Base-by-base conservation (phyloP, 2,329 filamentous ascomycete species). In the Dendryphion nanum region DNA sequence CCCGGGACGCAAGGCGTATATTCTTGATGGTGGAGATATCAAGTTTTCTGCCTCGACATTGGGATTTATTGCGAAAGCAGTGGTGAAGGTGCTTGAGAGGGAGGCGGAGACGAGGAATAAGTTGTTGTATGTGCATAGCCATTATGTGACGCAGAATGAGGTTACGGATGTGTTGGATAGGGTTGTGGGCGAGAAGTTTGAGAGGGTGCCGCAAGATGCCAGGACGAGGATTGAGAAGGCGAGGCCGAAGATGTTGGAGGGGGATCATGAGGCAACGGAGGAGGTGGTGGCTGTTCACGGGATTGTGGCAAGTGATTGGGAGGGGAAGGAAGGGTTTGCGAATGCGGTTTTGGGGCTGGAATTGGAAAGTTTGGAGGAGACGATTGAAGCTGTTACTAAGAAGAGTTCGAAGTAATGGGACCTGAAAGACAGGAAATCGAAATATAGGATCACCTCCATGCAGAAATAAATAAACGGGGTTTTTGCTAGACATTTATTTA, bases 81-180 rank as follows among this genome's bases (percentile, higher is more conserved):
- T 83, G 0, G 70, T 71, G 2, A 66, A 66, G 7, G 66, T 82
- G 12, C 50, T 84, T 18, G 67, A 72, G 8, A 52, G 45, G 33
- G 46, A 51, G 2, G 36, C 56, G 13, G 67, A 73, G 46, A 82
- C 79, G 0, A 69, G 64, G 12, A 84, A 85, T 52, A 71, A 73
- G 45, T 75, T 82, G 47, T 55, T 85, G 6, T 73, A 74, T 33
- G 67, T 84, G 12, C 74, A 79, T 10, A 79, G 76, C 4, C 76
- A 81, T 46, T 72, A 73, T 18, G 71, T 76, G 0, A 77, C 76
- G 4, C 81, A 84, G 58, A 77, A 78, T 12, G 71, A 84, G 51
- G 61, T 85, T 1, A 55, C 84, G 3, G 60, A 59, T n/a, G 59
- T 72, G 2, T 58, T 79, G 12, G 77, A 85, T 57, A 71, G 73